These are phyloP conservation scores for Capsicum baccatum DNA, from an alignment of 257 asterid species.

Conservation along the genomic window DNA sequence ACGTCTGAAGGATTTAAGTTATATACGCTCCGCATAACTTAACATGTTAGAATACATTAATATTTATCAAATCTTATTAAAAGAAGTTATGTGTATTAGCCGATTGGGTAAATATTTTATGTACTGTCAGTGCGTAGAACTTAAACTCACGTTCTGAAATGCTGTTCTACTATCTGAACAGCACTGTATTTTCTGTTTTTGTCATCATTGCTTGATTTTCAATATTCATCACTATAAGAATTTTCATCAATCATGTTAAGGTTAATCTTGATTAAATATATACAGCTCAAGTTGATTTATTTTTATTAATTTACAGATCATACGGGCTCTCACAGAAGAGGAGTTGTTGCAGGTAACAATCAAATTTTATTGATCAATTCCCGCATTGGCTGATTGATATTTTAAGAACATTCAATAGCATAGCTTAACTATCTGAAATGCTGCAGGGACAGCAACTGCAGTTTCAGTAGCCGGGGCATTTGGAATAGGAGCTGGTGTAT, in stretches of 20 bases:
- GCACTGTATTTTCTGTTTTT: background rate
- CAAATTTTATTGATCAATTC: background rate
- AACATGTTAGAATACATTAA: slow-evolving; percentile 3
- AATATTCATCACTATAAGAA: background rate
- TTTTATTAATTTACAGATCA: slow-evolving; percentile 44
- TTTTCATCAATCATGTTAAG: background rate
- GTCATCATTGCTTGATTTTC: background rate
- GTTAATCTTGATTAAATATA: background rate
- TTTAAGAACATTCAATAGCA: background rate
- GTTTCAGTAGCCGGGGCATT: slow-evolving; percentile 81
- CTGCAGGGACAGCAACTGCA: slow-evolving; percentile 63
- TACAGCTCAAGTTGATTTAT: background rate
- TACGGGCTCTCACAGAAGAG: slow-evolving; percentile 45
- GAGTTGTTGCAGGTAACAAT: slow-evolving; percentile 69
- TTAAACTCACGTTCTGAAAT: background rate
- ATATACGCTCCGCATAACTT: background rate
- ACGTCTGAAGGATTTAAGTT: background rate
- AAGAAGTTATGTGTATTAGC: background rate
- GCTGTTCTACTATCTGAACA: background rate
- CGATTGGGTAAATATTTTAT: background rate
- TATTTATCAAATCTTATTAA: background rate
- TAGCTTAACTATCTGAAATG: background rate
- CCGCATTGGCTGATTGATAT: background rate
- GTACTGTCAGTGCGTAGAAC: background rate
- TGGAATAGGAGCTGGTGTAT: slow-evolving; percentile 79